Base-by-base conservation (phyloP, 208 protist genomes). In the Acanthamoeba healyi region DNA sequence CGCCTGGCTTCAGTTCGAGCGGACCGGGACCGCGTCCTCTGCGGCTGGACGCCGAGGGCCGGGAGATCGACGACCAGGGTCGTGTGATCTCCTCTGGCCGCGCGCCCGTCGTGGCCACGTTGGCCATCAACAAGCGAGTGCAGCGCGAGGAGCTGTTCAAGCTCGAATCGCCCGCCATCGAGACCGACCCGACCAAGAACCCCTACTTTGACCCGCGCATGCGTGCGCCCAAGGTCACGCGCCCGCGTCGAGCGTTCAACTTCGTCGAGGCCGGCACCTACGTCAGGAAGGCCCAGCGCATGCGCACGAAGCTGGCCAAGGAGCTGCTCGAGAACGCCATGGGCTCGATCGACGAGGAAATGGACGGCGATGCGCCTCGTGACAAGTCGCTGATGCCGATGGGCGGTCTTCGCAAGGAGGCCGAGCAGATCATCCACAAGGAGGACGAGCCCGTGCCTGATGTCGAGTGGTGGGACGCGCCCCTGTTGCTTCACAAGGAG, bases 391-490 rank as follows among this genome's bases (percentile, higher is more conserved):
- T 79, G 36, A 40, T 79, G 29, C 70, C 70, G 70, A 32, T 34
- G 6, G 32, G 44, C 6, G 82, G 36, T 4, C 56, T 74, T 26
- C 56, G 29, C 24, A 46, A 51, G 61, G 56, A 91, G 19, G 84
- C 49, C 34, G 84, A 91, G 36, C 22, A 88, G 49, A 54, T 88
- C 42, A 88, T 88, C 42, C 70, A 79, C 26, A 72, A 72, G 36
- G 84, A 91, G 58, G 84, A 91, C 29, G 84, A 74, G 14, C 84
- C 49, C 24, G 84, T 91, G 42, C 94, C 94, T 22, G 88, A 93
- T 24, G 77, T 95, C n/a, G 94, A 95, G 46, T 94, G 87, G 84
- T 95, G 94, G 94, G 94, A 95, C 77, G 63, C 63, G 17, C 63
- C 81, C 15, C 40, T 95, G 14, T 24, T 94, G 6, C 26, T 70